Evolutionary conservation across 345 rosid species (phyloP).

Genomic region (Carallia brachiata): DNA sequence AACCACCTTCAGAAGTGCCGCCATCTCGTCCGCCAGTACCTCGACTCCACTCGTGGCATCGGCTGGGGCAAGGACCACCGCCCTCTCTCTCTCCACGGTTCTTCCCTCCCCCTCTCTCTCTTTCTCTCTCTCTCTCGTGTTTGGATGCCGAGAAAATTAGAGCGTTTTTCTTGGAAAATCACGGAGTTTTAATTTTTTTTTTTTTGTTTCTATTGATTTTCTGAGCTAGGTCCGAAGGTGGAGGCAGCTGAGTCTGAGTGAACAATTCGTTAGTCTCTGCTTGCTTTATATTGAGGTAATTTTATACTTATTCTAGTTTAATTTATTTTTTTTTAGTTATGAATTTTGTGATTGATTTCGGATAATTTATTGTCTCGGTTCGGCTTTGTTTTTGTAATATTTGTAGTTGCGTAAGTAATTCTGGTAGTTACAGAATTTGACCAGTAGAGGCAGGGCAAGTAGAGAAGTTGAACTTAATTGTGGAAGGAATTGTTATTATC

Average conservation of each 20-base stretch:
- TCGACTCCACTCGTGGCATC: conserved; percentile 93
- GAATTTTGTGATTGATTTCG: neutral
- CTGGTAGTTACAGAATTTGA: neutral
- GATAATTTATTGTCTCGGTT: neutral
- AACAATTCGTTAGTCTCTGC: conserved; percentile 7
- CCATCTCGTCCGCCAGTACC: conserved; percentile 86
- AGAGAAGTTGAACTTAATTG: neutral
- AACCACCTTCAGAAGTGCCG: conserved; percentile 98
- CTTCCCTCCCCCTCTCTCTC: neutral
- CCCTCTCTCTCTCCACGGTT: conserved; percentile 85
- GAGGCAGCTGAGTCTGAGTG: conserved; percentile 51
- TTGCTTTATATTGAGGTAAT: conserved; percentile 2
- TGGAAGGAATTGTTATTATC: neutral
- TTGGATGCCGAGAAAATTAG: neutral
- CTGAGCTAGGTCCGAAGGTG: conserved; percentile 54
- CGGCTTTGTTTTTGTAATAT: neutral
- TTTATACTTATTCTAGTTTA: neutral
- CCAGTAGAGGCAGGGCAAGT: neutral
- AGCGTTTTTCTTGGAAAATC: neutral
- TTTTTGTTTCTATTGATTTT: neutral
- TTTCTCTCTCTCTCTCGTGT: neutral
- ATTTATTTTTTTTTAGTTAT: neutral
- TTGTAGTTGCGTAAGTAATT: neutral
- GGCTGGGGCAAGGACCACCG: conserved; percentile 99
- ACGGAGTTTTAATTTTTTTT: neutral